Base-by-base conservation (phyloP, 2,329 filamentous ascomycete genomes). In the Cladosporium velox region DNA sequence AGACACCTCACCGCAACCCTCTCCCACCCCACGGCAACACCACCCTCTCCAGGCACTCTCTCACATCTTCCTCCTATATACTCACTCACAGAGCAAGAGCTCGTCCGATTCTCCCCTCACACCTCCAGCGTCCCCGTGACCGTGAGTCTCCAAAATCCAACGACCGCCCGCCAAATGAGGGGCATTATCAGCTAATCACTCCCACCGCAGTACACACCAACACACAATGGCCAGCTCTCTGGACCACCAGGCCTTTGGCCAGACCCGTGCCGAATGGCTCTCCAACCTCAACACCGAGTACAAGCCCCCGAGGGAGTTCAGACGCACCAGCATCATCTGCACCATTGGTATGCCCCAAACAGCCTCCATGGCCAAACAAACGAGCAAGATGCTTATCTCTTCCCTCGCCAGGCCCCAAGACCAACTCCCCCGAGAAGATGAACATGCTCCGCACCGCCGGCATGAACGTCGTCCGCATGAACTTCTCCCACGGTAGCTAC, bases 381-480 rank as follows among this genome's bases (percentile, higher is more conserved):
- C 24, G 10, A 15, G n/a, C 35, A 61, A 18, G 7, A 55, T 55
- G 47, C 49, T 61, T 26, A 66, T 32, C 26, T 30, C 14, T 12
- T 21, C 15, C 28, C 6, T 52, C 49, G 10, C 15, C 61, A 76
- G 86, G 95, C 70, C 95, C 95, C 79, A 99, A 98, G 90, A 99
- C 95, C 75, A 99, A 99, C 87, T 96, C 92, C 44, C 90, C 93
- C 66, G 91, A 97, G 85, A 93, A 93, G 82, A 96, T 99, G 84
- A 98, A 98, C 83, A 87, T 89, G 80, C 91, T 99, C 76, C 92
- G 94, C 74, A 72, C 70, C 83, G 90, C 90, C 72, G 95, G 95
- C 82, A 90, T 98, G 76, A 98, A 98, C 83, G 93, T 99, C 73
- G 95, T 98, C 74, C 94, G 95, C 84, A 99, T 99, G 95, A 99